Evolutionary conservation across 2,329 filamentous ascomycete genomes (phyloP).

Genomic region (Mycosphaerella sp.): DNA sequence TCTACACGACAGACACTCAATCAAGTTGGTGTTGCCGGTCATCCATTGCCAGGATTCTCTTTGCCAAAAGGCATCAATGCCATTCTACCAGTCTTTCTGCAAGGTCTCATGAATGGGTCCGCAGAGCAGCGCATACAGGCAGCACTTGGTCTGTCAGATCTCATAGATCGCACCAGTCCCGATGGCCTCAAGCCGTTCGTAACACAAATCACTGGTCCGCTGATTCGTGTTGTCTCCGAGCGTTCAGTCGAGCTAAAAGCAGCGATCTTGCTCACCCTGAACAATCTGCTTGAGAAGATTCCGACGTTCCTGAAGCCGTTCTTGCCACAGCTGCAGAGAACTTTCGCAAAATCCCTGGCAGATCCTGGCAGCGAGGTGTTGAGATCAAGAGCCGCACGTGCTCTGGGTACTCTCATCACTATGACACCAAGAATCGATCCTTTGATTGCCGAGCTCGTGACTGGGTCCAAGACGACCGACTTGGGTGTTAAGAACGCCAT

Average conservation of each 20-base stretch:
- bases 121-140: constrained; percentile 86
- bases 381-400: constrained; percentile 82
- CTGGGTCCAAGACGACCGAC: constrained; percentile 89
- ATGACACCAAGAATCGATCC: constrained; percentile 93
- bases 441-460: constrained; percentile 83
- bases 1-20: constrained; percentile 81
- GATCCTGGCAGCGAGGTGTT: constrained; percentile 87
- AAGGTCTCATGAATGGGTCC: constrained; percentile 95
- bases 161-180: constrained; percentile 85
- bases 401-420: constrained; percentile 89
- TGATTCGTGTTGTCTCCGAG: constrained; percentile 97
- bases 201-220: constrained; percentile 91
- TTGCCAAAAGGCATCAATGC: constrained; percentile 96
- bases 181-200: constrained; percentile 89
- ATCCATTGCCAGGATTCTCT: constrained; percentile 77
- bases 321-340: constrained; percentile 90
- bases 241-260: constrained; percentile 93
- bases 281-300: constrained; percentile 95
- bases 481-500: constrained; percentile 86
- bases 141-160: constrained; percentile 88
- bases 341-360: constrained; percentile 91
- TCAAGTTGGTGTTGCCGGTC: constrained; percentile 80
- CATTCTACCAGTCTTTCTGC: constrained; percentile 91
- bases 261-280: constrained; percentile 87
- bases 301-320: constrained; percentile 93